Percentiles rank a stretch among this genome's conserved stretches.
These are phyloP conservation scores for Aspergillus sp. DNA, from an alignment of 2,329 filamentous ascomycete genomes.

Conservation along the genomic window DNA sequence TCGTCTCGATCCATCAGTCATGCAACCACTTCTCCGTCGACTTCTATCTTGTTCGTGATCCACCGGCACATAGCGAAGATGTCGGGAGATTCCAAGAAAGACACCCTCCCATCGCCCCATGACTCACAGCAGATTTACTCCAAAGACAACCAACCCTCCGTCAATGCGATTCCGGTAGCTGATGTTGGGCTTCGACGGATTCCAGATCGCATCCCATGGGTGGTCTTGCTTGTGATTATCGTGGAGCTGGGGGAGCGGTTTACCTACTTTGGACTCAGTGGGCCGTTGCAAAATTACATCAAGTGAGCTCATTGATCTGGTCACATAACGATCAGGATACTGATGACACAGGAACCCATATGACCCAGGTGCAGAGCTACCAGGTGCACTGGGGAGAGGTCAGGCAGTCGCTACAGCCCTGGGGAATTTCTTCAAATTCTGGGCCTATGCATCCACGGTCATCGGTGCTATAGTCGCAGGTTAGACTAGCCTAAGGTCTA, in stretches of 20 bases:
- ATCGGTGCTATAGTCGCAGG: constrained; percentile 47
- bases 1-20: too few species aligned
- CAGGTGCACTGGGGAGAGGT: constrained; percentile 13
- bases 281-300: constrained; percentile 34
- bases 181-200: constrained; percentile 21
- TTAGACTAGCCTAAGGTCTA: neutral
- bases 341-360: constrained; percentile 11
- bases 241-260: constrained; percentile 33
- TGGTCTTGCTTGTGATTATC: constrained; percentile 26
- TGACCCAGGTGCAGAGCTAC: constrained; percentile 9
- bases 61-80: too few species aligned
- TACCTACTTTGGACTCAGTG: constrained; percentile 29
- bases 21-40: too few species aligned
- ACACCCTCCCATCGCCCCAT: neutral
- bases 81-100: too few species aligned
- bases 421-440: constrained; percentile 38
- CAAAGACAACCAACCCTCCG: neutral
- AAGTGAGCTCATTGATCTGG: constrained; percentile 18
- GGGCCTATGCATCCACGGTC: constrained; percentile 47
- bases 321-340: neutral
- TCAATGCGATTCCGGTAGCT: neutral
- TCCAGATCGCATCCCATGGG: constrained; percentile 26
- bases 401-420: constrained; percentile 14
- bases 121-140: neutral
- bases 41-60: too few species aligned